phyloP scores from a whole-genome alignment of 306 rosid species.

The Astragalus glycyphyllos region DNA sequence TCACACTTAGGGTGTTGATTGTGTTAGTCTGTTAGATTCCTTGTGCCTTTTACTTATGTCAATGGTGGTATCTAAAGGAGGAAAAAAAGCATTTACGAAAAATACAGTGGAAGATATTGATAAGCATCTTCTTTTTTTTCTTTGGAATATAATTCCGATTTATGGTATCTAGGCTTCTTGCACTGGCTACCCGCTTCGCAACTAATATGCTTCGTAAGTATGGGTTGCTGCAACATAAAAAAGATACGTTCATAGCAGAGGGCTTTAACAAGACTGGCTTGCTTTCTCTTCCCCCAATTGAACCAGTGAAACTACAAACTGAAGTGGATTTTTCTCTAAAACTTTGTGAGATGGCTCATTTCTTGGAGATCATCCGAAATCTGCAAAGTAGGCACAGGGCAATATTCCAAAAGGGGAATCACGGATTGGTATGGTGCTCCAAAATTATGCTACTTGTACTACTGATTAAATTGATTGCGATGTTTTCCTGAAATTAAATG shows the following conservation, averaged over 20 bases:
- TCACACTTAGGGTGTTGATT: conserved; percentile 28
- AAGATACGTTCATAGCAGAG: conserved; percentile 47
- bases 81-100: conserved; percentile 8
- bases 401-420: conserved; percentile 73
- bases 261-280: conserved; percentile 44
- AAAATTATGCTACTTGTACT: conserved; percentile 33
- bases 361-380: conserved; percentile 89
- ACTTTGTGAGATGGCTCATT: conserved; percentile 86
- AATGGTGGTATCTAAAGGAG: conserved; percentile 26
- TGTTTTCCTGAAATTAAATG: conserved; percentile 31
- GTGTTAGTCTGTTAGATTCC: conserved; percentile 38
- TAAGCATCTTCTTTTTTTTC: conserved; percentile 5
- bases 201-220: conserved; percentile 85
- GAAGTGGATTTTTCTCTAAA: conserved; percentile 64
- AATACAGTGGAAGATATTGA: conserved; percentile 18
- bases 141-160: conserved; percentile 19
- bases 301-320: conserved; percentile 50
- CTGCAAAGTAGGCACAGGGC: conserved; percentile 75
- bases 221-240: conserved; percentile 70
- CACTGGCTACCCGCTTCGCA: conserved; percentile 76
- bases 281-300: conserved; percentile 68
- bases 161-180: conserved; percentile 77
- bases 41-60: conserved; percentile 24
- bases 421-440: conserved; percentile 66
- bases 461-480: conserved; percentile 27